Evolutionary conservation across 768 basidiomycete species (phyloP).

Genomic region (Lactarius indigo): DNA sequence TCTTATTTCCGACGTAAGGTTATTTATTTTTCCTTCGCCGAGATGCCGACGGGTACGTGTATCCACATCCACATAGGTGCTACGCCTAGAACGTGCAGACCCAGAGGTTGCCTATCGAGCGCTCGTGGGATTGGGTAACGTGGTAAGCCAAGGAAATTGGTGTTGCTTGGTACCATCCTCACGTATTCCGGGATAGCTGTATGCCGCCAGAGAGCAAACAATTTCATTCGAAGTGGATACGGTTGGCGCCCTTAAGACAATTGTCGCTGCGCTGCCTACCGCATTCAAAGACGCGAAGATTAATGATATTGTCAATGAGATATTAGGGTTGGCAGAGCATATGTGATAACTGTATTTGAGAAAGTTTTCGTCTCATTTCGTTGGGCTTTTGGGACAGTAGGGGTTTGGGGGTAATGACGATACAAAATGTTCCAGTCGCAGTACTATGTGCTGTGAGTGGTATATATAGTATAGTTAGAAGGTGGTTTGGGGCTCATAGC

Average conservation of each 20-base stretch:
- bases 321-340: constrained; percentile 40
- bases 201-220: constrained; percentile 41
- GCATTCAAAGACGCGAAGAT: constrained; percentile 61
- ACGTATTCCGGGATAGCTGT: constrained; percentile 39
- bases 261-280: constrained; percentile 39
- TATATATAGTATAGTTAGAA: neutral
- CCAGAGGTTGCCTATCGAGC: constrained; percentile 69
- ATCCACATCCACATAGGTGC: constrained; percentile 33
- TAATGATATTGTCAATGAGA: constrained; percentile 46
- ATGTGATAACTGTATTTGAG: neutral
- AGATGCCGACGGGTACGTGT: constrained; percentile 8
- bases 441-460: neutral
- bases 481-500: neutral
- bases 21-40: neutral
- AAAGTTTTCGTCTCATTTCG: neutral
- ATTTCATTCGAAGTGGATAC: constrained; percentile 39
- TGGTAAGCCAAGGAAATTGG: constrained; percentile 41
- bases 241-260: constrained; percentile 39
- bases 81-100: constrained; percentile 51
- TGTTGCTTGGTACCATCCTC: constrained; percentile 14
- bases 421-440: neutral
- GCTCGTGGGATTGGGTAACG: constrained; percentile 70
- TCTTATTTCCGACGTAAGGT: constrained; percentile 45
- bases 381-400: neutral
- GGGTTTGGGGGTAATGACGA: neutral